Conservation (phyloP, 345 rosid genomes). For the Camelina neglecta region DNA sequence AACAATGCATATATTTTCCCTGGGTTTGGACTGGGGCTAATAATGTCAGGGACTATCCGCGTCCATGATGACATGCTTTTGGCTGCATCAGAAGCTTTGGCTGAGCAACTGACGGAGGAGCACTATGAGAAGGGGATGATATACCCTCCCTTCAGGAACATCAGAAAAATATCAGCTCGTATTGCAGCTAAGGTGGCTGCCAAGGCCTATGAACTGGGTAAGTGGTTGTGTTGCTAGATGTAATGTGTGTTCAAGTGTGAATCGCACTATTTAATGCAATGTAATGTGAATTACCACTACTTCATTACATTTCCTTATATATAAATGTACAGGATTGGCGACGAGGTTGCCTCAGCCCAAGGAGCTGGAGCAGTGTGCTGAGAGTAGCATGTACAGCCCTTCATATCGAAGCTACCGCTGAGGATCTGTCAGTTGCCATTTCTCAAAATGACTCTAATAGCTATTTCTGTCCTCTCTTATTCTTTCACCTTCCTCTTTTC, state of each 20-base stretch:
- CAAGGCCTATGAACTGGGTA: slow-evolving; percentile 93
- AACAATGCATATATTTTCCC: slow-evolving; percentile 98
- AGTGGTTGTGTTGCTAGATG: slow-evolving; percentile 33
- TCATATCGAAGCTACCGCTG: slow-evolving; percentile 71
- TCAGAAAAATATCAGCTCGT: slow-evolving; percentile 91
- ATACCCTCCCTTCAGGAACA: slow-evolving; percentile 82
- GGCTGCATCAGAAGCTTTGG: slow-evolving; percentile 93
- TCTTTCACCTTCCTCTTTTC: slow-evolving; percentile 27
- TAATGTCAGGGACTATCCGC: slow-evolving; percentile 95
- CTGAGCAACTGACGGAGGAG: slow-evolving; percentile 74
- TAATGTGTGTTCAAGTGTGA: background rate
- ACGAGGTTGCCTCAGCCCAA: slow-evolving; percentile 84
- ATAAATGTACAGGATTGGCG: slow-evolving; percentile 63
- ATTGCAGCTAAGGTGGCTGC: slow-evolving; percentile 92
- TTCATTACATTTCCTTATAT: slow-evolving; percentile 7
- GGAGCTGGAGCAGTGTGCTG: slow-evolving; percentile 75
- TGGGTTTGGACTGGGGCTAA: slow-evolving; percentile 90
- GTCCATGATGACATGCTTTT: slow-evolving; percentile 96
- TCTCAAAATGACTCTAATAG: slow-evolving; percentile 6
- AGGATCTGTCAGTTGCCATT: slow-evolving; percentile 21
- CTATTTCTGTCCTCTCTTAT: slow-evolving; percentile 12
- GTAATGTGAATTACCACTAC: slow-evolving; percentile 1
- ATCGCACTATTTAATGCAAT: background rate
- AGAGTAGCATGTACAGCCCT: slow-evolving; percentile 97
- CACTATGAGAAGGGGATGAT: slow-evolving; percentile 82